These are phyloP conservation scores for Jatropha podagrica DNA, from an alignment of 441 rosid species.

Conservation along the genomic window DNA sequence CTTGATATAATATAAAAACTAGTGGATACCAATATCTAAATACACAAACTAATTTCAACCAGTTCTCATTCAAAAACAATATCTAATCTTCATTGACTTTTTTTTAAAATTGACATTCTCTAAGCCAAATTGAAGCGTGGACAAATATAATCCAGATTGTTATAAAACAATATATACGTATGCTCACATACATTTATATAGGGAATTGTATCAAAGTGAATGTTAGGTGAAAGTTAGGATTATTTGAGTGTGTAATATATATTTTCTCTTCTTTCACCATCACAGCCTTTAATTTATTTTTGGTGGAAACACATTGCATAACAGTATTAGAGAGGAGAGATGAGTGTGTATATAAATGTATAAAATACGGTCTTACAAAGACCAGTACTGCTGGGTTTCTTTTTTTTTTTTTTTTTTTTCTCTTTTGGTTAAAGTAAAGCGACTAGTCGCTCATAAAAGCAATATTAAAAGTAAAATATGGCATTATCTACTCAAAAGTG, in stretches of 20 bases:
- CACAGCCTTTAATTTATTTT: conserved; percentile 39
- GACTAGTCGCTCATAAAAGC: conserved; percentile 35
- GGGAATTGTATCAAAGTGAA: conserved; percentile 38
- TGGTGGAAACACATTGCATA: conserved; percentile 31
- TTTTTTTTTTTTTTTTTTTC: conserved; percentile 21
- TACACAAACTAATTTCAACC: too few relatives aligned
- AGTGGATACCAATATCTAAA: too few relatives aligned
- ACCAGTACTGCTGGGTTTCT: conserved; percentile 5
- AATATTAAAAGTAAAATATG: conserved; percentile 65
- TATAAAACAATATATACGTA: too few relatives aligned
- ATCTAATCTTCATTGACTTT: too few relatives aligned
- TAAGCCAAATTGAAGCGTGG: too few relatives aligned
- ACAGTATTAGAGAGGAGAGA: not conserved
- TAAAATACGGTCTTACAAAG: not conserved
- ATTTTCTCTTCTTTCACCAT: conserved; percentile 57
- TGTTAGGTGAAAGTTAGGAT: conserved; percentile 35
- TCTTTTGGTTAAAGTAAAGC: conserved; percentile 60
- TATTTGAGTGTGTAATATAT: not conserved
- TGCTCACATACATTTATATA: not conserved
- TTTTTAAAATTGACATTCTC: too few relatives aligned
- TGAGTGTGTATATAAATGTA: not conserved
- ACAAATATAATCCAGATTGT: not conserved
- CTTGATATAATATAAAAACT: not conserved
- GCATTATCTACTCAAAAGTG: conserved; percentile 85
- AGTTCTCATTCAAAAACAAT: too few relatives aligned